Conservation (phyloP, 305 asterid species). For the Rubia peregrina region DNA sequence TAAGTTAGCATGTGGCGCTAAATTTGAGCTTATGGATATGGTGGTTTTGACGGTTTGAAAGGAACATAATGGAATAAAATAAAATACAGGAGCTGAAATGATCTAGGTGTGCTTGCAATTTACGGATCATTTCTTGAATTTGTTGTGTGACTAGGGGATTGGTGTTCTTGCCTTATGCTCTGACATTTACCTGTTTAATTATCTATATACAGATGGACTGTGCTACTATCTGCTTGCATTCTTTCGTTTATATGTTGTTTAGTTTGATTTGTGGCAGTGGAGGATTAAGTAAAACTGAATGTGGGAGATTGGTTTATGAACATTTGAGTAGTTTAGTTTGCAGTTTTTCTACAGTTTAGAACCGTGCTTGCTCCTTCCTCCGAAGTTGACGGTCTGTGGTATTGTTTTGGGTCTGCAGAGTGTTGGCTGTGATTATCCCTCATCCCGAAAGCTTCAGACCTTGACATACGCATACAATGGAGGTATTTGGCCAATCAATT, state of each 20-base stretch:
- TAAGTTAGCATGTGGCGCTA: not conserved
- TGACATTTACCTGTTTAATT: not conserved
- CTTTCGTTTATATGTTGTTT: not conserved
- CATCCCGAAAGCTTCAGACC: constrained; percentile 15
- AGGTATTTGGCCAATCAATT: constrained; percentile 89
- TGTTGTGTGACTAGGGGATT: not conserved
- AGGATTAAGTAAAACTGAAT: not conserved
- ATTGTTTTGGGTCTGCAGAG: constrained; percentile 66
- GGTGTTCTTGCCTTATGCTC: not conserved
- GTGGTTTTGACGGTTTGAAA: not conserved
- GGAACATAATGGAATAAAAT: not conserved
- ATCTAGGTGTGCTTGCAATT: not conserved
- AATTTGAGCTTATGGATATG: not conserved
- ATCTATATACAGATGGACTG: not conserved
- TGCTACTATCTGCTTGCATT: not conserved
- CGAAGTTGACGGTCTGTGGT: constrained; percentile 28
- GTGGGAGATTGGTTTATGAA: not conserved
- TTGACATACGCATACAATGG: constrained; percentile 40
- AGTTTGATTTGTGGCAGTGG: constrained; percentile 2
- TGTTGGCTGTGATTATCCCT: constrained; percentile 24
- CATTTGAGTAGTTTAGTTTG: not conserved
- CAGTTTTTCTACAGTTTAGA: not conserved
- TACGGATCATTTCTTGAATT: not conserved
- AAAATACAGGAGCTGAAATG: not conserved
- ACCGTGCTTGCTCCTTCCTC: constrained; percentile 24